These are phyloP conservation scores for Lanmaoa rubissima DNA, from an alignment of 768 basidiomycete species.

Conservation along the genomic window DNA sequence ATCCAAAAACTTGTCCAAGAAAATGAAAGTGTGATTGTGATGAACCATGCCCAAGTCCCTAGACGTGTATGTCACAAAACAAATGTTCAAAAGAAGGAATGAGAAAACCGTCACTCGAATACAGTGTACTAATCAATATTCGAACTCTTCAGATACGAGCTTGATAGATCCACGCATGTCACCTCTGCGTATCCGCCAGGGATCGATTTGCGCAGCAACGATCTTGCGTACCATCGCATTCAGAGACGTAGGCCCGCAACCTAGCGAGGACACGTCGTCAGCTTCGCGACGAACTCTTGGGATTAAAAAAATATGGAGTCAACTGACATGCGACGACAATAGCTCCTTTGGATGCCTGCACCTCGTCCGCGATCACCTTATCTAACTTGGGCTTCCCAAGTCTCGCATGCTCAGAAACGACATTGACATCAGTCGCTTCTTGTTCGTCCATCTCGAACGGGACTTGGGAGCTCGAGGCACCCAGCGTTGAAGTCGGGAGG, in stretches of 20 bases:
- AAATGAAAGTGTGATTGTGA: not conserved
- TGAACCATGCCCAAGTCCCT: not conserved
- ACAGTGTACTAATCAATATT: constrained; percentile 39
- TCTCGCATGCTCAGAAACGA: constrained; percentile 60
- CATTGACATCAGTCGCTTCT: constrained; percentile 58
- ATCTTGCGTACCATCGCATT: constrained; percentile 67
- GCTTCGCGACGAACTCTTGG: not conserved
- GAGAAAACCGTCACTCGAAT: not conserved
- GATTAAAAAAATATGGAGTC: not conserved
- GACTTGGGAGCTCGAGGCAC: not conserved
- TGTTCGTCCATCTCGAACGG: constrained; percentile 50
- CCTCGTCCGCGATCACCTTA: constrained; percentile 62
- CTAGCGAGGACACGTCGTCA: constrained; percentile 33
- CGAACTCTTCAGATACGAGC: constrained; percentile 68
- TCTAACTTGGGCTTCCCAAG: constrained; percentile 67
- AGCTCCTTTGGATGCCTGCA: constrained; percentile 50
- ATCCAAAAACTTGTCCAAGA: not conserved
- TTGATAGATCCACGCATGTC: constrained; percentile 59
- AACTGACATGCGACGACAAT: constrained; percentile 70
- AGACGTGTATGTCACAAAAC: not conserved
- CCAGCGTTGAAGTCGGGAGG: not conserved
- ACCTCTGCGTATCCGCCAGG: constrained; percentile 48
- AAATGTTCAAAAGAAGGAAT: constrained; percentile 1
- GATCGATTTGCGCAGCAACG: constrained; percentile 59
- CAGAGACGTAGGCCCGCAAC: constrained; percentile 71